Base-by-base conservation (phyloP, 106 monocot genomes). In the Gastrodia elata region DNA sequence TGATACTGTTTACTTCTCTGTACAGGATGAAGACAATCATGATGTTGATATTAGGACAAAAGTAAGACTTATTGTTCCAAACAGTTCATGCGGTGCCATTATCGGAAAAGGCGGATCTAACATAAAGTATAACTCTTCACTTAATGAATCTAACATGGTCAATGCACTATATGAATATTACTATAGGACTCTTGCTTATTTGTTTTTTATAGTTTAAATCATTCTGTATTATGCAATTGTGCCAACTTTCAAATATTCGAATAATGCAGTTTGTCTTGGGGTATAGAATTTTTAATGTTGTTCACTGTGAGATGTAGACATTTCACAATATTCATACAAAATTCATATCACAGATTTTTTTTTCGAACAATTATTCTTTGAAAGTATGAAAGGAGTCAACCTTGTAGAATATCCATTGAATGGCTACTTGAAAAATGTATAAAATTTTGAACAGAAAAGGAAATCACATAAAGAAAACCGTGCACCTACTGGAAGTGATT, bases 31-130 rank as follows among this genome's bases (percentile, higher is more conserved):
- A 81, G 91, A 91, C 32, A 71, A 61, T 78, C 78, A 77, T 74
- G 87, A 87, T 69, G 55, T 14, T 76, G 91, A 91, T 72, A 39
- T 57, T 71, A 83, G 80, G 71, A 73, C 80, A 24, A 91, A 84
- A 82, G 64, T 84, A 43, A 83, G 83, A 69, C 80, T 91, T 44
- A 46, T 91, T 58, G 87, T 91, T 73, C 87, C 91, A 39, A 91
- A 91, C 40, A 85, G 78, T 55, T 91, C 87, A 40, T 91, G 91
- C 75, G 91, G 91, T 58, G 87, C 80, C 38, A 87, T 91, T 74
- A 91, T 91, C 81, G 91, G 91, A 64, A 91, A 87, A 82, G 90
- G 87, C 49, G 90, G 90, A 55, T 73, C 87, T 5, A 91, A 80
- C 39, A 91, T 91, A 74, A 91, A 91, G 87, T 90, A 87, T 72